phyloP scores from a whole-genome alignment of 2,329 filamentous ascomycete species.

The Paecilomyces fulvus region DNA sequence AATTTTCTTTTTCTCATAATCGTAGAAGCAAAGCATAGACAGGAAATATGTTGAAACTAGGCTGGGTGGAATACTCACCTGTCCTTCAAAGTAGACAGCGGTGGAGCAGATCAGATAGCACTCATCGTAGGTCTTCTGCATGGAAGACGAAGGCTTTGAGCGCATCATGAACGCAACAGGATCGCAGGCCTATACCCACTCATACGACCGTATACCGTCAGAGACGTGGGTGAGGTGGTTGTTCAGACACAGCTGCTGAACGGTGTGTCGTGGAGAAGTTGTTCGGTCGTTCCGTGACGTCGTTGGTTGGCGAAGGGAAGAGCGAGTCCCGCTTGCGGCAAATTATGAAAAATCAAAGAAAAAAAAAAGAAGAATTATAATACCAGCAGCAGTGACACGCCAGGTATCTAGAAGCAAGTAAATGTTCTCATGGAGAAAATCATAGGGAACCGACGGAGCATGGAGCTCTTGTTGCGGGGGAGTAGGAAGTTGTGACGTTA shows the following conservation, averaged over 20 bases:
- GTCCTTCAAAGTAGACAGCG: conserved; percentile 89
- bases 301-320: conserved; percentile 11
- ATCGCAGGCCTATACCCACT: conserved; percentile 15
- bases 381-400: too few species aligned
- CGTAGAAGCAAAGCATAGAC: not conserved
- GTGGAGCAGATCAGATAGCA: conserved; percentile 92
- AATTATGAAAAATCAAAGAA: conserved; percentile 2
- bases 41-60: not conserved
- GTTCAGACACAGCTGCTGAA: not conserved
- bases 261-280: not conserved
- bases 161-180: conserved; percentile 37
- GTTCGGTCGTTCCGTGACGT: conserved; percentile 23
- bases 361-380: too few species aligned
- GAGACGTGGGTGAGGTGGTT: not conserved
- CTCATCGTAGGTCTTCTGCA: conserved; percentile 98
- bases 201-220: conserved; percentile 10
- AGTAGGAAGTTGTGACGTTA: not conserved
- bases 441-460: not conserved
- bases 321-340: conserved; percentile 9
- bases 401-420: too few species aligned
- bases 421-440: too few species aligned
- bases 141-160: conserved; percentile 56
- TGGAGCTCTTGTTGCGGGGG: not conserved
- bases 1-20: not conserved
- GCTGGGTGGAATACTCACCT: conserved; percentile 47